Percentiles rank a stretch among this genome's conserved stretches.
Conservation (phyloP, 2,329 filamentous ascomycete genomes). For the Alternaria longipes region DNA sequence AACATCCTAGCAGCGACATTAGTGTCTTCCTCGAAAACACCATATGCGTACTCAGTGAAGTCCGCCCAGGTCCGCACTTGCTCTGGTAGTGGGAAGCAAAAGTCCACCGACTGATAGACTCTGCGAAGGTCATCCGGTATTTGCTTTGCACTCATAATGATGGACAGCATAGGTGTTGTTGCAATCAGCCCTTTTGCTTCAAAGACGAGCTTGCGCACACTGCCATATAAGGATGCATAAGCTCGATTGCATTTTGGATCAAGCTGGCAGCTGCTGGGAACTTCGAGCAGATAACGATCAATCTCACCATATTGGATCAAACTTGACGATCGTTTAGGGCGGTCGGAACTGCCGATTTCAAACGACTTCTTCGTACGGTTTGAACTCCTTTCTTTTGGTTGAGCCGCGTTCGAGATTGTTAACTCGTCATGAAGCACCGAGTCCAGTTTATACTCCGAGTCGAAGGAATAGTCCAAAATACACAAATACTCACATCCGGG, state of each 20-base stretch:
- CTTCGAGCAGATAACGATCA: slow-evolving; percentile 10
- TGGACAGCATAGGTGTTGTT: neutral
- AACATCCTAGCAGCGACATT: slow-evolving; percentile 4
- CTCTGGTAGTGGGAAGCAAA: slow-evolving; percentile 3
- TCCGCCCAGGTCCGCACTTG: neutral
- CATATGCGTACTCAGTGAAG: neutral
- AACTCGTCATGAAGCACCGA: neutral
- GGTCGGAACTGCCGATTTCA: neutral
- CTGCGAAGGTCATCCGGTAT: slow-evolving; percentile 10
- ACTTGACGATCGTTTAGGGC: neutral
- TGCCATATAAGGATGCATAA: neutral
- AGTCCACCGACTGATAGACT: neutral
- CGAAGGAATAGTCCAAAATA: slow-evolving; percentile 9
- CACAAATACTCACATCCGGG: slow-evolving; percentile 20
- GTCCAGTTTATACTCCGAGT: neutral
- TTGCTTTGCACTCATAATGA: slow-evolving; percentile 13
- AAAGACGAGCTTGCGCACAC: slow-evolving; percentile 2
- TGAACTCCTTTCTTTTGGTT: neutral
- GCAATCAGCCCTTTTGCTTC: slow-evolving; percentile 10
- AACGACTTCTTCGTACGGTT: neutral
- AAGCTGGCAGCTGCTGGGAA: slow-evolving; percentile 1
- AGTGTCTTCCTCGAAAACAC: neutral
- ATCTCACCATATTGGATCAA: slow-evolving; percentile 8
- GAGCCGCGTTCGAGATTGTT: neutral
- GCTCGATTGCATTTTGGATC: neutral